Evolutionary conservation across 805 yeast genomes (phyloP), one percentile per base, ranked within the genome.

Genomic region (Nakazawaea anatomiae): DNA sequence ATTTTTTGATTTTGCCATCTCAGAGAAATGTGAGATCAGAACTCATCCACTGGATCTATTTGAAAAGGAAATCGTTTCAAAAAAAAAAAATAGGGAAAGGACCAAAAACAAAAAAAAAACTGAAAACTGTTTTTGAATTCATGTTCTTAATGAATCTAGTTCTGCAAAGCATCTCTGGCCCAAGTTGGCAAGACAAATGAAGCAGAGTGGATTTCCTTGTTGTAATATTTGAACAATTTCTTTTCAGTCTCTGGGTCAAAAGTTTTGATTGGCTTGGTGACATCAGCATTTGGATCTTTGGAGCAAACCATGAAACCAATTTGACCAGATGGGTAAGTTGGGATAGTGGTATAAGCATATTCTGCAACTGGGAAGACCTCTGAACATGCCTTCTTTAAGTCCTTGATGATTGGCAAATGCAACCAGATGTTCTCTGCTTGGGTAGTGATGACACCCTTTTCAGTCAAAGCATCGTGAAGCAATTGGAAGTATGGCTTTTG

Each of bases 311-410:
- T 74, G 51, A 89, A 72, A 1, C 96, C 96, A 55, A 89, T 75
- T 67, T 88, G 96, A 12, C 96, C 96, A 6, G 92, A 84, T 3
- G 96, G 88, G 67, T 89, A 89, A 11, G 89, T 80, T 39, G 96
- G 96, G 66, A 89, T 89, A 58, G 88, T 85, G 54, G 92, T 85
- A 65, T 86, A 88, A 57, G 87, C 76, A 63, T 86, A 85, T 57
- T 76, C 71, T 3, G 83, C 86, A 51, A 74, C 75, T 11, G 77
- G 72, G 63, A 87, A 87, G 2, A 85, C 88, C 18, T 67, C 61
- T 29, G 66, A 60, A 39, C 83, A 83, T 42, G 76, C 77, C 6
- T 62, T 56, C 54, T 77, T 64, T 52, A 87, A 71, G 11, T 69
- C 64, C 50, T 66, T 64, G 42, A 87, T 66, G 54, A 81, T 77